A percentile compares a stretch with the other conserved stretches of the same genome.
Conservation (phyloP, 495 filamentous ascomycete genomes). For the Elaphomyces granulatus region DNA sequence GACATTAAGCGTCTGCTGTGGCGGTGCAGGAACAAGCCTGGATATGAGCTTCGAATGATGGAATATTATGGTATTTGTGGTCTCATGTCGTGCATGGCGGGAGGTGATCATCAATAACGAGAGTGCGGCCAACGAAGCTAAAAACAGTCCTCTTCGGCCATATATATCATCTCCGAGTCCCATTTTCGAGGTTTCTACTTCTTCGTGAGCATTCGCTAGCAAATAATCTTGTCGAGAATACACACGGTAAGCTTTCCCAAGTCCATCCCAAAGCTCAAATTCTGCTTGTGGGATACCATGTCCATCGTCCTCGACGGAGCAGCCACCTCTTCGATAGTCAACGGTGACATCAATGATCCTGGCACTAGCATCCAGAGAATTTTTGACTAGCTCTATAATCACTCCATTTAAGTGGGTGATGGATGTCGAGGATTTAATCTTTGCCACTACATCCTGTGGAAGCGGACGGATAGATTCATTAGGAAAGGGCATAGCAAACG, state of each 20-base stretch:
- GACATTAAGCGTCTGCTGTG: slow-evolving; percentile 40
- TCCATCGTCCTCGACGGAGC: slow-evolving; percentile 81
- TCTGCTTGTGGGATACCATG: slow-evolving; percentile 58
- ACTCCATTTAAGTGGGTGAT: slow-evolving; percentile 65
- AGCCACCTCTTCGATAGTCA: slow-evolving; percentile 64
- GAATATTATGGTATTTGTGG: slow-evolving; percentile 54
- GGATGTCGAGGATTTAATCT: slow-evolving; percentile 71
- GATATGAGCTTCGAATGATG: slow-evolving; percentile 58
- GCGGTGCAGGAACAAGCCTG: slow-evolving; percentile 48
- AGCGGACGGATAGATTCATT: slow-evolving; percentile 46
- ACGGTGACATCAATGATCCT: slow-evolving; percentile 55
- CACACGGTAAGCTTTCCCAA: slow-evolving; percentile 63
- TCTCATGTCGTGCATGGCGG: slow-evolving; percentile 45
- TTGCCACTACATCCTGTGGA: slow-evolving; percentile 61
- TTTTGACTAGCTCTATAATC: slow-evolving; percentile 61
- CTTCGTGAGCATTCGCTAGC: slow-evolving; percentile 10
- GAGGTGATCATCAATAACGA: slow-evolving; percentile 72
- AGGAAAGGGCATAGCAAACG: slow-evolving; percentile 4
- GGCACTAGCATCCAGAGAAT: slow-evolving; percentile 71
- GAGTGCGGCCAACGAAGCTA: slow-evolving; percentile 63
- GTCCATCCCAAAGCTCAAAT: slow-evolving; percentile 53
- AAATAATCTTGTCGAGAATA: slow-evolving; percentile 6
- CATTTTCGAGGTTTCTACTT: slow-evolving; percentile 66
- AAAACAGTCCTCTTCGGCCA: slow-evolving; percentile 59
- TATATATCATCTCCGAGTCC: slow-evolving; percentile 31